These are phyloP conservation scores for Polytrichum commune DNA, from an alignment of 225 moss, liverwort and hornwort genomes.

Conservation along the genomic window DNA sequence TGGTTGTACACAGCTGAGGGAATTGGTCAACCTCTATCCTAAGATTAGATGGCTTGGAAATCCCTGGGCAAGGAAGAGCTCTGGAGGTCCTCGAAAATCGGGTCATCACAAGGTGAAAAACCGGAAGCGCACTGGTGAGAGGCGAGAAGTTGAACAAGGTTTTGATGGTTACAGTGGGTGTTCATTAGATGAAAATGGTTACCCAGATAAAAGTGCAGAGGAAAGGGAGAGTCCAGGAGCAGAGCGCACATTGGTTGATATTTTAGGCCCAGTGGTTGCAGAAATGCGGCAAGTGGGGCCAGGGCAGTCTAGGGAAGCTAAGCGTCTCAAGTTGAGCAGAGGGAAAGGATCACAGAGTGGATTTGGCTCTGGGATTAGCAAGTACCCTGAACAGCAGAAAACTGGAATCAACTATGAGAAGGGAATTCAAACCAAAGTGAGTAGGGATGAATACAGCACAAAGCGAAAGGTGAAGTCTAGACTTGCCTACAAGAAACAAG, in stretches of 20 bases:
- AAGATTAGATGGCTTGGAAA: slow-evolving; percentile 73
- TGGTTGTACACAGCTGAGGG: slow-evolving; percentile 55
- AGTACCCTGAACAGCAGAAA: slow-evolving; percentile 40
- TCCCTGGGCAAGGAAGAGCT: slow-evolving; percentile 38
- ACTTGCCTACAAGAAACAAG: slow-evolving; percentile 34
- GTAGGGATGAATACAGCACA: slow-evolving; percentile 27
- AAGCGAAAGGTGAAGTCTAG: slow-evolving; percentile 47
- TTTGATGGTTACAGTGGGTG: slow-evolving; percentile 66
- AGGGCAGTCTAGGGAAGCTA: slow-evolving; percentile 36
- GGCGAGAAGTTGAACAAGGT: slow-evolving; percentile 43
- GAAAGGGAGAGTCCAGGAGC: slow-evolving; percentile 58
- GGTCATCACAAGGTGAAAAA: slow-evolving; percentile 41
- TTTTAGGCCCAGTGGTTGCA: slow-evolving; percentile 33
- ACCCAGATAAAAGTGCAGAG: slow-evolving; percentile 66
- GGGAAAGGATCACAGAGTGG: slow-evolving; percentile 37
- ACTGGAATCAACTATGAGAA: slow-evolving; percentile 39
- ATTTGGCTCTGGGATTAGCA: slow-evolving; percentile 27
- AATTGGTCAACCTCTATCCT: slow-evolving; percentile 54
- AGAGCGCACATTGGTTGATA: slow-evolving; percentile 37
- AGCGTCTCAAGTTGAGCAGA: slow-evolving; percentile 48
- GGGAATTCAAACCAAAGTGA: slow-evolving; percentile 26
- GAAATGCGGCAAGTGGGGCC: slow-evolving; percentile 27
- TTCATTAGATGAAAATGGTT: slow-evolving; percentile 64
- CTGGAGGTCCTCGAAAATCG: slow-evolving; percentile 30
- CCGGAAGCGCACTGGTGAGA: slow-evolving; percentile 38